These are phyloP conservation scores for Gracilaria gracilis DNA, from an alignment of 23 red algal species.

Conservation along the genomic window DNA sequence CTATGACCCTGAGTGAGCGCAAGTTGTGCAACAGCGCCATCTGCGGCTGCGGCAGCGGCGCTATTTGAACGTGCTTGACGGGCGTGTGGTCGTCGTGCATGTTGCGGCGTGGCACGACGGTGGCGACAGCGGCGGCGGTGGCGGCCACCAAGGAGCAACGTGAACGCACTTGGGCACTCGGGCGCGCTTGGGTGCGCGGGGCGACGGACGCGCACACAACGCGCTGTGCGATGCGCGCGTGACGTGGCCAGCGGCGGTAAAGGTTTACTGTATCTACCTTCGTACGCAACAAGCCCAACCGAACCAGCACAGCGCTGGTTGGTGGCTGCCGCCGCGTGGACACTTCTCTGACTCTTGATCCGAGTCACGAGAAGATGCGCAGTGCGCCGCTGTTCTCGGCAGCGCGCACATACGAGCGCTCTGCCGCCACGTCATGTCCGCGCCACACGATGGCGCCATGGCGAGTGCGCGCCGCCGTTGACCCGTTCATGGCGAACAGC, in stretches of 20 bases:
- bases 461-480: not conserved
- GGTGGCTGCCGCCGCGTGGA: not conserved
- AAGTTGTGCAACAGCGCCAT: not conserved
- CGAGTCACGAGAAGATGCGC: not conserved
- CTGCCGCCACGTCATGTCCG: slow-evolving; percentile 28
- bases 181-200: no score
- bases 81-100: not conserved
- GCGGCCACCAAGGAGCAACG: no score
- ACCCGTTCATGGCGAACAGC: slow-evolving; percentile 41
- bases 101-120: not conserved
- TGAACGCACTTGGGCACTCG: no score
- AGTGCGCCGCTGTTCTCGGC: not conserved
- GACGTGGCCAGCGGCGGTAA: slow-evolving; percentile 2
- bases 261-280: no score
- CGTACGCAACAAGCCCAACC: no score
- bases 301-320: no score
- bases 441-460: slow-evolving; percentile 27
- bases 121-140: not conserved
- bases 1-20: not conserved
- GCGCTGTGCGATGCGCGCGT: not conserved
- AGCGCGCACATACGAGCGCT: slow-evolving; percentile 1
- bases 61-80: slow-evolving; percentile 5
- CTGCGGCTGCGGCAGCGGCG: not conserved
- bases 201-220: no score
- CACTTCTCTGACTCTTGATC: no score